Evolutionary conservation across 176 grass and related monocot genomes (phyloP), one percentile per base, ranked within the genome.

Genomic region (Hsuehochloa calcarea): DNA sequence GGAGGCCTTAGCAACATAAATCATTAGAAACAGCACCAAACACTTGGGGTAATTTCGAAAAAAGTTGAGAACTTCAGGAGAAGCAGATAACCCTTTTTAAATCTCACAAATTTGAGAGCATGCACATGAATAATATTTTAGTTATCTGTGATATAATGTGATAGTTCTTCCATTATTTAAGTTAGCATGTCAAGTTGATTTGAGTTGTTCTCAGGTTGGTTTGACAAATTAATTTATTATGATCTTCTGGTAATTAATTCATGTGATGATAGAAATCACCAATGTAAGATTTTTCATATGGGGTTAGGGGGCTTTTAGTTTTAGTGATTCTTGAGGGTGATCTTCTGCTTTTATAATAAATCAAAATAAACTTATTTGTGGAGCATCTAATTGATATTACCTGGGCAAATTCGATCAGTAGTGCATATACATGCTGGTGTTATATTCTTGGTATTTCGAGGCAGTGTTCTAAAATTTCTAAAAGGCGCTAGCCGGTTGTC

Each of bases 71-170:
- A 15, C 6, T 63, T 41, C 16, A 14, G 47, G n/a, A 20, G 75
- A 64, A 41, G 55, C 35, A 62, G 6, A 62, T 2, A 40, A 47
- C 20, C 22, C 13, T 82, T 20, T 40, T 35, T 26, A 60, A 27
- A 88, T 82, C 43, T 65, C 41, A 70, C 14, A 83, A 82, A 41
- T 26, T 63, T 22, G 54, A 54, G 31, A 29, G 19, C 54, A 51
- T 63, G 14, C 41, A 49, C 56, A 76, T 78, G 35, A 47, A 46
- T 49, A 27, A 17, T 69, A n/a, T 16, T 34, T 72, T 44, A 72
- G 12, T 14, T 49, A 40, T 85, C 11, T 52, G 40, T 61, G 70
- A 17, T 66, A 8, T 85, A 10, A 39, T 80, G 16, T 68, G 19
- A 22, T 68, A 61, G 39, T 43, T 74, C 23, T 75, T 75, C 51